Conservation (phyloP, 768 basidiomycete genomes). For the Psilocybe cubensis region DNA sequence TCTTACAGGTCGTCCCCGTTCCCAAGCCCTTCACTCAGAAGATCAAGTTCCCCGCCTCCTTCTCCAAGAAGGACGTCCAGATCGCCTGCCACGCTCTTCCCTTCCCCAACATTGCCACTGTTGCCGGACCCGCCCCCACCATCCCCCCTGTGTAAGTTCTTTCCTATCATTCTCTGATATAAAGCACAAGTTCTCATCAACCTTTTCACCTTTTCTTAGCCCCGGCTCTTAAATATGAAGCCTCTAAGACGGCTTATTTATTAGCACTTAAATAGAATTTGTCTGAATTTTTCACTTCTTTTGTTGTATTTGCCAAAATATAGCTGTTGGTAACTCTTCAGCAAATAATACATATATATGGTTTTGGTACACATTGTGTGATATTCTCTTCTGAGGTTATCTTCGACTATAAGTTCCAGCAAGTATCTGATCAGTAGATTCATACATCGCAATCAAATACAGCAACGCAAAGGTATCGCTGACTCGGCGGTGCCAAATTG, state of each 20-base stretch:
- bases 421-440: no score
- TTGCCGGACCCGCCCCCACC: constrained; percentile 20
- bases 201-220: background rate
- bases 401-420: no score
- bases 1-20: constrained; percentile 13
- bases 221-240: constrained; percentile 7
- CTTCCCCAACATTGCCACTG: constrained; percentile 20
- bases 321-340: background rate
- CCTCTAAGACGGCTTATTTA: background rate
- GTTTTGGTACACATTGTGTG: no score
- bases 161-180: background rate
- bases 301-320: background rate
- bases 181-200: background rate
- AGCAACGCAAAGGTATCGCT: no score
- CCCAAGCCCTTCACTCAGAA: constrained; percentile 12
- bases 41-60: constrained; percentile 23
- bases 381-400: no score
- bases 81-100: constrained; percentile 15
- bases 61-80: constrained; percentile 22
- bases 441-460: no score
- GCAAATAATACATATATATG: background rate
- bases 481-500: no score
- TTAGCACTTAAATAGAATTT: background rate
- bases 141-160: constrained; percentile 17
- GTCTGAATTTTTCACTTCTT: background rate